Conservation (phyloP, 2,329 filamentous ascomycete genomes). For the Magnaporthiopsis incrustans region DNA sequence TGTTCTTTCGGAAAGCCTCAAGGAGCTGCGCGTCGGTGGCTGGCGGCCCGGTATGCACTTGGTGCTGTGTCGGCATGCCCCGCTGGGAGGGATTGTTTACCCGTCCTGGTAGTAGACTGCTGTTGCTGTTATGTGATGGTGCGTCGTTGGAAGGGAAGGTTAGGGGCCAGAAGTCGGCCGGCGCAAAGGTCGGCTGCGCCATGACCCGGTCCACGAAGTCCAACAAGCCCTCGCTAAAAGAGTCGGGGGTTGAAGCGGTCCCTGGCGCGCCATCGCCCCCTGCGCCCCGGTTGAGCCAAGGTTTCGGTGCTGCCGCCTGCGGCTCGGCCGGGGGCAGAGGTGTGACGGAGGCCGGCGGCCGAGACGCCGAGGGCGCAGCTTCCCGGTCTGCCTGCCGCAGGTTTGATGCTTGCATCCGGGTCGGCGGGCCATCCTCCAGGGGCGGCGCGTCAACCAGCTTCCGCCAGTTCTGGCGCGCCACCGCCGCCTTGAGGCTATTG, state of each 20-base stretch:
- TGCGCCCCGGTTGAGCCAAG: too few species aligned
- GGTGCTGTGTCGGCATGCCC: slow-evolving; percentile 2
- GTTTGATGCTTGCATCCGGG: neutral
- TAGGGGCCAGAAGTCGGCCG: slow-evolving; percentile 27
- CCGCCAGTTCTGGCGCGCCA: slow-evolving; percentile 46
- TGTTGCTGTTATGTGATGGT: neutral
- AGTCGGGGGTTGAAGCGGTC: neutral
- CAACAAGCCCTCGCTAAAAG: slow-evolving; percentile 9
- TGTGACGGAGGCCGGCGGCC: too few species aligned
- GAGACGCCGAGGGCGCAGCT: neutral
- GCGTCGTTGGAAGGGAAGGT: neutral
- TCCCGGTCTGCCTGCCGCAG: neutral
- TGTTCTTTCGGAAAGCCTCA: slow-evolving; percentile 36
- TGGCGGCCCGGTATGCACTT: slow-evolving; percentile 1
- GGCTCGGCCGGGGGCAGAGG: neutral
- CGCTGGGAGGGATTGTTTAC: neutral
- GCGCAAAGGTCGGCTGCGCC: slow-evolving; percentile 26
- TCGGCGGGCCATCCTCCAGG: slow-evolving; percentile 9
- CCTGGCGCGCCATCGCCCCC: too few species aligned
- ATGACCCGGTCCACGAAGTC: slow-evolving; percentile 30
- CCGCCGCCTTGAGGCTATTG: slow-evolving; percentile 34
- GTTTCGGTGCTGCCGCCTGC: neutral
- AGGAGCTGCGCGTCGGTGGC: slow-evolving; percentile 13
- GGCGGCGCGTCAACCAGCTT: slow-evolving; percentile 30
- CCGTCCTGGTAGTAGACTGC: too few species aligned